Base-by-base conservation (phyloP, 2,329 filamentous ascomycete species). In the Sclerotinia nivalis region DNA sequence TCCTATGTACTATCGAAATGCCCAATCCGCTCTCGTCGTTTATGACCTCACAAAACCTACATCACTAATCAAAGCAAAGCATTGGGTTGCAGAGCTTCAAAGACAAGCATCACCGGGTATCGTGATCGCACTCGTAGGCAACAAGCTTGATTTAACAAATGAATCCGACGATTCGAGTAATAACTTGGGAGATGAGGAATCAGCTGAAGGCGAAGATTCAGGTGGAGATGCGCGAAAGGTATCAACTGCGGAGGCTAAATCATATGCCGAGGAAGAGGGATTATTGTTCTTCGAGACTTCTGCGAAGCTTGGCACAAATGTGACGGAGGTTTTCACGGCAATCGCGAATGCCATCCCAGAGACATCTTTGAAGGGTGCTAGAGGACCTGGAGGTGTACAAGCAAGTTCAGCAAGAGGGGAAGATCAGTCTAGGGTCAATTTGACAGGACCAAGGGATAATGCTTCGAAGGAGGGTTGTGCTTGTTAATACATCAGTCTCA, bases 1-100 rank as follows among this genome's bases (percentile, higher is more conserved):
- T 66, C 96, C 95, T 77, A 98, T 98, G 96, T 99, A 99, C 87
- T 98, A 98, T 85, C 93, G 95, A 82, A 98, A 99, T 80, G 96
- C 96, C 66, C 95, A 98, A 84, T 93, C 94, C 73, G 96, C 96
- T 20, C 91, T 99, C 75, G 95, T 99, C 72, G 95, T 98, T 80
- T 99, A 98, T 88, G 95, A 99, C 80, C 90, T 99, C 77, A 99
- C 96, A 73, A 98, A 98, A 82, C 92, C 94, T 56, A 96, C 93
- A 64, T 97, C 93, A 61, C 89, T 99, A 76, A 89, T 93, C 82
- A 98, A 99, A 84, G 96, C 96, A 67, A 97, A 97, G 83, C 95
- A 98, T 85, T 99, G 95, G 95, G 94, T 99, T 69, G 95, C 95
- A 69, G 95, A 99, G 83, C 87, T 99, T 70, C 95, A 98, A 84